These are phyloP conservation scores for Leptoxyphium fumago DNA, from an alignment of 2,329 filamentous ascomycete genomes.

Conservation along the genomic window DNA sequence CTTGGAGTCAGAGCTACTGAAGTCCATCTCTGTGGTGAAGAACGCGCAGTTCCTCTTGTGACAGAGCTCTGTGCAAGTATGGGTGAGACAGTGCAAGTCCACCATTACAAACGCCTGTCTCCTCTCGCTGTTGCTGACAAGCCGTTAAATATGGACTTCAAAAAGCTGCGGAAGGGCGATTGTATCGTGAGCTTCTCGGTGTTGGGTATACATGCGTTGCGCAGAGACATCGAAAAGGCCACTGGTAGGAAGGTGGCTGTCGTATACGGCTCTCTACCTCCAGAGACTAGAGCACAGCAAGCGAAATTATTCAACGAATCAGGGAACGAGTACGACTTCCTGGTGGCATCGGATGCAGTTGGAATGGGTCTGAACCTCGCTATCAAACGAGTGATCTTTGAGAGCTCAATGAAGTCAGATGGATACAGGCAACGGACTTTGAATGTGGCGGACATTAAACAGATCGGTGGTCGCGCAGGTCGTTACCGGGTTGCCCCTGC, in stretches of 20 bases:
- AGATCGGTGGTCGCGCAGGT: conserved; percentile 86
- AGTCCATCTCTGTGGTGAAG: conserved; percentile 85
- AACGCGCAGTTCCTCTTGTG: conserved; percentile 65
- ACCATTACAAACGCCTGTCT: conserved; percentile 72
- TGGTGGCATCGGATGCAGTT: conserved; percentile 90
- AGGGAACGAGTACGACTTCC: conserved; percentile 83
- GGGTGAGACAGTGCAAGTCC: conserved; percentile 70
- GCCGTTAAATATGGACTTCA: conserved; percentile 50
- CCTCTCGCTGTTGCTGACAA: conserved; percentile 51
- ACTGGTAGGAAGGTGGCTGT: conserved; percentile 77
- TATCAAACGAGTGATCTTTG: conserved; percentile 82
- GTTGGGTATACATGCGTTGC: conserved; percentile 64
- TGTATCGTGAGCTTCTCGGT: conserved; percentile 80
- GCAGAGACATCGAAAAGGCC: conserved; percentile 56
- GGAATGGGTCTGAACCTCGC: conserved; percentile 91
- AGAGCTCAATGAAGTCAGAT: conserved; percentile 59
- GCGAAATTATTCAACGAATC: conserved; percentile 90
- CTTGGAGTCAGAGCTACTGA: conserved; percentile 78
- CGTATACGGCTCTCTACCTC: conserved; percentile 81
- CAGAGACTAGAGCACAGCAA: conserved; percentile 84
- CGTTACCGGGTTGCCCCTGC: conserved; percentile 62
- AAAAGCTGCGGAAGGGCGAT: conserved; percentile 69
- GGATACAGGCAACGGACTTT: conserved; percentile 44
- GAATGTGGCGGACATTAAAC: conserved; percentile 67
- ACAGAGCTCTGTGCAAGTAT: conserved; percentile 60